Evolutionary conservation across 805 yeast genomes (phyloP).

Genomic region (Wickerhamiella australiensis): DNA sequence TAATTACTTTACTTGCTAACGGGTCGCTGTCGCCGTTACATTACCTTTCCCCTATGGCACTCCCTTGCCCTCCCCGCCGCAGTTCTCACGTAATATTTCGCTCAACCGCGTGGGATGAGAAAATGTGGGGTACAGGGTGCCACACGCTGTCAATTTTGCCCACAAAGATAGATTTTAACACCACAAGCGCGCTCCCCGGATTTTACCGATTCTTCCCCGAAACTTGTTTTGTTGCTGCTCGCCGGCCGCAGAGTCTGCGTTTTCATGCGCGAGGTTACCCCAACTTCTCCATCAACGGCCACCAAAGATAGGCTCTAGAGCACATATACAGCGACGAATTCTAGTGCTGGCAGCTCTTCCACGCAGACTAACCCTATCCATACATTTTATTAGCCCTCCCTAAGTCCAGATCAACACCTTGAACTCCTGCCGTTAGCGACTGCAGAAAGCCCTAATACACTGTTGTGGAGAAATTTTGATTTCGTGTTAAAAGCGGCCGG

Average conservation of each 20-base stretch:
- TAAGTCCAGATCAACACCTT: not conserved
- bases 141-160: not conserved
- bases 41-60: too few relatives aligned
- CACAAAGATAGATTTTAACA: not conserved
- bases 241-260: not conserved
- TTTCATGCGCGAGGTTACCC: not conserved
- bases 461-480: not conserved
- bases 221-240: not conserved
- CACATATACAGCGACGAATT: not conserved
- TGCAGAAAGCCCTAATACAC: conserved; percentile 8
- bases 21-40: too few relatives aligned
- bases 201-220: not conserved
- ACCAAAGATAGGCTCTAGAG: not conserved
- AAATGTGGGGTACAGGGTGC: not conserved
- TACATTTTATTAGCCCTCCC: not conserved
- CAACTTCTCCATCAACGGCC: not conserved
- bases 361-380: not conserved
- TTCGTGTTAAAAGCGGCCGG: not conserved
- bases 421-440: not conserved
- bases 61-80: too few relatives aligned
- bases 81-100: not conserved
- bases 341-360: not conserved
- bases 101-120: conserved; percentile 1
- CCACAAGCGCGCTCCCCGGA: not conserved
- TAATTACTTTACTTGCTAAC: too few relatives aligned